Evolutionary conservation across 148 eudicot genomes (phyloP).

Genomic region (Camellia granthamiana): DNA sequence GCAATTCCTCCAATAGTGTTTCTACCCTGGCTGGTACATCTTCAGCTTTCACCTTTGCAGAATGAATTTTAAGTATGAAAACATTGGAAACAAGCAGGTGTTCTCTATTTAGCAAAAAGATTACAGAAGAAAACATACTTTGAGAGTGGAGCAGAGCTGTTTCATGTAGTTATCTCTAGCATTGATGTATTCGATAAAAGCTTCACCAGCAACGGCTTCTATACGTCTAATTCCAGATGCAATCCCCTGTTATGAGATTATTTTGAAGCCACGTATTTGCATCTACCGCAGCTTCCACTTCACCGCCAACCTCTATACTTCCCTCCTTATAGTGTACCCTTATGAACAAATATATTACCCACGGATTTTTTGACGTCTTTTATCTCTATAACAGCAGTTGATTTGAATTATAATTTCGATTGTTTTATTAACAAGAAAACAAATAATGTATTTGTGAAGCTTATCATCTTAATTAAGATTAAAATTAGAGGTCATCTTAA

Average conservation of each 20-base stretch:
- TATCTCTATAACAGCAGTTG: conserved; percentile 69
- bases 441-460: no score
- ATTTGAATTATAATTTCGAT: no score
- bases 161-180: conserved; percentile 84
- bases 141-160: conserved; percentile 89
- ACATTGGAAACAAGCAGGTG: neutral
- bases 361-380: conserved; percentile 79
- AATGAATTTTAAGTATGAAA: neutral
- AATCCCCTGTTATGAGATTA: conserved; percentile 94
- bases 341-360: conserved; percentile 77
- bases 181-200: conserved; percentile 75
- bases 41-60: conserved; percentile 81
- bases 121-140: conserved; percentile 42
- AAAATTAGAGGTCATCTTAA: no score
- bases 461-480: no score
- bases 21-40: conserved; percentile 79
- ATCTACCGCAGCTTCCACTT: conserved; percentile 92
- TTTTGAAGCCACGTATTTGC: conserved; percentile 87
- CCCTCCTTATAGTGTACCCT: conserved; percentile 70
- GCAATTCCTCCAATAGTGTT: conserved; percentile 67
- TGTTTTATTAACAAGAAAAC: no score
- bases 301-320: conserved; percentile 65
- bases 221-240: conserved; percentile 95
- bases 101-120: neutral
- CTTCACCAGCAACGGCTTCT: conserved; percentile 99